phyloP scores from a whole-genome alignment of 345 rosid species.

The Eucalyptus curtisii region DNA sequence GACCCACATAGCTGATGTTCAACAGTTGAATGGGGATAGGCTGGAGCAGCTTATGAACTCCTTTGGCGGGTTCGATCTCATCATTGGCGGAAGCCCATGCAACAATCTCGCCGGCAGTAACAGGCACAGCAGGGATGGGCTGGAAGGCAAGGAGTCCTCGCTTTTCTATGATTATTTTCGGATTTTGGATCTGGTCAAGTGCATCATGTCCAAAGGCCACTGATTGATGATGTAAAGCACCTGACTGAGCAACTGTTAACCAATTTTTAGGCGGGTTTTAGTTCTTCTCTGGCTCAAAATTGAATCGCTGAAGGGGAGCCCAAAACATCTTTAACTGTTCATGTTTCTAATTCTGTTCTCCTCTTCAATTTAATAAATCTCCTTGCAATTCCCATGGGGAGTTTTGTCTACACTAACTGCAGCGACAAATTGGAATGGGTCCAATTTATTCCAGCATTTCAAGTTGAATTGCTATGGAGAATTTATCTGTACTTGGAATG shows the following conservation, averaged over 20 bases:
- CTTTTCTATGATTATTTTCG: constrained; percentile 69
- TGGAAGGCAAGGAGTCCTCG: constrained; percentile 71
- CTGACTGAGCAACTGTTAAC: background rate
- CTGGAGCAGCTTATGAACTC: constrained; percentile 32
- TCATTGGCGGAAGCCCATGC: constrained; percentile 91
- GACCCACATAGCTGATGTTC: constrained; percentile 41
- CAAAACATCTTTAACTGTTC: background rate
- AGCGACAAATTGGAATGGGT: background rate
- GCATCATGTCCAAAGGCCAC: constrained; percentile 1
- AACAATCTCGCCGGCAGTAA: constrained; percentile 91
- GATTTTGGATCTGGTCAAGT: constrained; percentile 48
- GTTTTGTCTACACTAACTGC: background rate
- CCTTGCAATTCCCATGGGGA: background rate
- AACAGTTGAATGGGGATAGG: constrained; percentile 20
- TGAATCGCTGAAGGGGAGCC: background rate
- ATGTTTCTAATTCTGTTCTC: background rate
- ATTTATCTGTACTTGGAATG: background rate
- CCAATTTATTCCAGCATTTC: background rate
- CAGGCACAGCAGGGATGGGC: constrained; percentile 56
- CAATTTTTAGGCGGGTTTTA: background rate
- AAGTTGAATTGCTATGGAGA: background rate
- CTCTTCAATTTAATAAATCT: background rate
- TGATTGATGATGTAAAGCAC: background rate
- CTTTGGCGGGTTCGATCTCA: constrained; percentile 76
- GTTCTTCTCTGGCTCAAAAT: background rate